A percentile compares a stretch with the other conserved stretches of the same genome.
phyloP scores from a whole-genome alignment of 495 filamentous ascomycete genomes.

The Aspergillus avenaceus region DNA sequence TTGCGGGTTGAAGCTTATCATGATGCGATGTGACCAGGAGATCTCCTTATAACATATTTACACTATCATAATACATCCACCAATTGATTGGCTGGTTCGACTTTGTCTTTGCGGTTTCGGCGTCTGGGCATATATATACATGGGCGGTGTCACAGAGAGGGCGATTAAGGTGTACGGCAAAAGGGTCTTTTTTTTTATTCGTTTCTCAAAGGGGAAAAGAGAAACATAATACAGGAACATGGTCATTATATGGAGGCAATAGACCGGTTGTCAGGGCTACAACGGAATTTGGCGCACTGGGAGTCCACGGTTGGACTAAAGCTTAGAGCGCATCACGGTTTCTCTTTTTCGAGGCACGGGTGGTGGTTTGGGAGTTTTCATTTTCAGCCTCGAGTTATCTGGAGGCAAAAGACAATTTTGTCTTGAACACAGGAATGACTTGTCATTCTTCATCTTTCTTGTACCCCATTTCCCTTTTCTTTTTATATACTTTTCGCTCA shows the following conservation, averaged over 20 bases:
- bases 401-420: not conserved
- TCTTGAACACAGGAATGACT: not conserved
- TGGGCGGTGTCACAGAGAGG: constrained; percentile 25
- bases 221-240: constrained; percentile 1
- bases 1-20: constrained; percentile 17
- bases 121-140: constrained; percentile 39
- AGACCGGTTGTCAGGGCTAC: constrained; percentile 12
- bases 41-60: constrained; percentile 18
- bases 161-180: constrained; percentile 23
- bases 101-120: constrained; percentile 35
- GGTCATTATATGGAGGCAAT: constrained; percentile 6
- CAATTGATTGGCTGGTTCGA: constrained; percentile 14
- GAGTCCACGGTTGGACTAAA: constrained; percentile 16
- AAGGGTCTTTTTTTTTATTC: not conserved
- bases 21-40: constrained; percentile 46
- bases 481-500: constrained; percentile 16
- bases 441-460: constrained; percentile 9
- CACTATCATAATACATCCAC: constrained; percentile 11
- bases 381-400: constrained; percentile 1
- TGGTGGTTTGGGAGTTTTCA: constrained; percentile 19
- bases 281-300: constrained; percentile 16
- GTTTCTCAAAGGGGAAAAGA: constrained; percentile 3
- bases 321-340: constrained; percentile 26
- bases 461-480: constrained; percentile 13
- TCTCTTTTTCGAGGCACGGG: constrained; percentile 14